These are phyloP conservation scores for Lentinula edodes DNA, from an alignment of 768 basidiomycete species.

Conservation along the genomic window DNA sequence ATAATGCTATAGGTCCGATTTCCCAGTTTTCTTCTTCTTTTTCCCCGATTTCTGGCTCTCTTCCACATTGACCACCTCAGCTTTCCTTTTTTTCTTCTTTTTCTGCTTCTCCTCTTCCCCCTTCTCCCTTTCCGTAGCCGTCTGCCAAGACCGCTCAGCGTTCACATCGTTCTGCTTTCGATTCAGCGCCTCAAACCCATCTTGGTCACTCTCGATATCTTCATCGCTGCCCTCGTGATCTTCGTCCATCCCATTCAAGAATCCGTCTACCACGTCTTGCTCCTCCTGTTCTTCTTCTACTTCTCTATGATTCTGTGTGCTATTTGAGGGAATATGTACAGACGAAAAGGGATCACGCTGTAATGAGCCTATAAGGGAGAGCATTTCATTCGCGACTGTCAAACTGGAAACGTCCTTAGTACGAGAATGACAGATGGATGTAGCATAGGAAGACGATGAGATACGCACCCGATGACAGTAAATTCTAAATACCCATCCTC, in stretches of 20 bases:
- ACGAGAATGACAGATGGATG: not conserved
- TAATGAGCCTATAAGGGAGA: slow-evolving; percentile 82
- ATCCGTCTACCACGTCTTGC: slow-evolving; percentile 7
- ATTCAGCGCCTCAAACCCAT: slow-evolving; percentile 11
- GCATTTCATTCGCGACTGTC: slow-evolving; percentile 89
- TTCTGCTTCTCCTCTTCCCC: slow-evolving; percentile 18
- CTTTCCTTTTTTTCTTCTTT: slow-evolving; percentile 21
- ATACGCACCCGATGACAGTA: slow-evolving; percentile 79
- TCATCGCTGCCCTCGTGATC: slow-evolving; percentile 3
- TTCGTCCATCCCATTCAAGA: not conserved
- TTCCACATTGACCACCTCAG: slow-evolving; percentile 13
- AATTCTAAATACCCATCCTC: slow-evolving; percentile 66
- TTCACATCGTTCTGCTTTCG: slow-evolving; percentile 9
- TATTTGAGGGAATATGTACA: slow-evolving; percentile 35
- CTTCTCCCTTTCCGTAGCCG: slow-evolving; percentile 18
- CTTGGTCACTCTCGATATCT: slow-evolving; percentile 7
- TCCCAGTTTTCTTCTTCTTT: slow-evolving; percentile 15
- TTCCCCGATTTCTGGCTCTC: not conserved
- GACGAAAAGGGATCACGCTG: slow-evolving; percentile 72
- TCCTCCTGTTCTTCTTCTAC: slow-evolving; percentile 6
- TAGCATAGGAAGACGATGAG: not conserved
- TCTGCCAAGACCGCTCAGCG: slow-evolving; percentile 5
- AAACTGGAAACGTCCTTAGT: slow-evolving; percentile 41
- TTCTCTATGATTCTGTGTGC: slow-evolving; percentile 10
- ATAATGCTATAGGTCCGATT: not conserved